Conservation (phyloP, 768 basidiomycete genomes). For the Calocybe cyanea region DNA sequence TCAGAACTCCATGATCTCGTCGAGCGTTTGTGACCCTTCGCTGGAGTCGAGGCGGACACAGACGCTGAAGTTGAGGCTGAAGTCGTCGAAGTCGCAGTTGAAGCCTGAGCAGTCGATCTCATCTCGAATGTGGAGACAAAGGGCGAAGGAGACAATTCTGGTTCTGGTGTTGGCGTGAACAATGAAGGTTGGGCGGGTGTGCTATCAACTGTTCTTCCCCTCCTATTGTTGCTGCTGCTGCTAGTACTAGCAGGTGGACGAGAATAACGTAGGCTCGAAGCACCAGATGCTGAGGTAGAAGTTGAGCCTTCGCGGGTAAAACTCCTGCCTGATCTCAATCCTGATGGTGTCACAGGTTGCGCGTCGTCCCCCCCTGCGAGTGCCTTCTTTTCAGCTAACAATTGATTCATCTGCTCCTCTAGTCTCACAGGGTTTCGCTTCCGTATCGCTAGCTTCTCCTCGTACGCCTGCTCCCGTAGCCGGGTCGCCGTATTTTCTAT, state of each 20-base stretch:
- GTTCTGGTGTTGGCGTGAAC: too few species aligned
- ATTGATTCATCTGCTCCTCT: conserved; percentile 8
- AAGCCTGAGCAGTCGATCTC: background rate
- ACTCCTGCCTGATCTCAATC: background rate
- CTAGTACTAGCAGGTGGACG: too few species aligned
- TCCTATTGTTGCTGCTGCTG: too few species aligned
- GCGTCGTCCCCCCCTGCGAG: background rate
- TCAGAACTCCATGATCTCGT: background rate
- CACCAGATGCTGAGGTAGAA: background rate
- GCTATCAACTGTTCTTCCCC: too few species aligned
- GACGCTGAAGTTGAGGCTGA: background rate
- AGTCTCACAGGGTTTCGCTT: conserved; percentile 1
- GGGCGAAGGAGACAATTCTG: too few species aligned
- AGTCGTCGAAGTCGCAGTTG: background rate
- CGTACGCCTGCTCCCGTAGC: conserved; percentile 39
- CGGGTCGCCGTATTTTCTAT: conserved; percentile 41
- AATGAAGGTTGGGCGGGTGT: too few species aligned
- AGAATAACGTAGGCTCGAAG: background rate
- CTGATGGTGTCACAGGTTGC: background rate
- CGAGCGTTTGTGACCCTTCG: conserved; percentile 1
- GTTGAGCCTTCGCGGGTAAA: background rate
- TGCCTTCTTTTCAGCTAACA: conserved; percentile 1
- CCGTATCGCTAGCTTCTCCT: conserved; percentile 35
- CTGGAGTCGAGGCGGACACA: background rate
- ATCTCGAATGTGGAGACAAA: background rate